Evolutionary conservation across 1,284 basidiomycete species (phyloP).

Genomic region (Inonotus obliquus): DNA sequence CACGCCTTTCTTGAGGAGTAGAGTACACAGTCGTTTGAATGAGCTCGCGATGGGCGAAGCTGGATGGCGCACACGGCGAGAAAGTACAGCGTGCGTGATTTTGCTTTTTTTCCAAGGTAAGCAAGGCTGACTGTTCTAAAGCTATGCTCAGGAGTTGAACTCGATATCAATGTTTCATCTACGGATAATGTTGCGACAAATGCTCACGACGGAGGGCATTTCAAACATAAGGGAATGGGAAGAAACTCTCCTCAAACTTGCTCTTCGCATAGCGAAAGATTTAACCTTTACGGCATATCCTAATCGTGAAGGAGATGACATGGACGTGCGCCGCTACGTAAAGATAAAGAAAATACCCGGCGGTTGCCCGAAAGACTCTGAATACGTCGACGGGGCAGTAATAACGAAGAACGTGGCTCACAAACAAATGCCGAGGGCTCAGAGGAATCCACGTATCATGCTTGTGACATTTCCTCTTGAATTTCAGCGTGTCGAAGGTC

Average conservation of each 20-base stretch:
- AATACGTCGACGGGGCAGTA: conserved; percentile 96
- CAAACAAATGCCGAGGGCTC: conserved; percentile 75
- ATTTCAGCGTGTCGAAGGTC: conserved; percentile 90
- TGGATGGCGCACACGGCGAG: conserved; percentile 74
- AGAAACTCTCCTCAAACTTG: conserved; percentile 73
- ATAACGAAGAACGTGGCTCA: conserved; percentile 98
- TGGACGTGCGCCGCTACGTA: conserved; percentile 93
- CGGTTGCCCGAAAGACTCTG: conserved; percentile 86
- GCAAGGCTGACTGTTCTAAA: conserved; percentile 26
- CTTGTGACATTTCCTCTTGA: conserved; percentile 94
- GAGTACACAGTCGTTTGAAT: conserved; percentile 73
- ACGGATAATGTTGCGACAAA: conserved; percentile 83
- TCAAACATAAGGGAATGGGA: conserved; percentile 84
- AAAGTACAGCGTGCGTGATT: conserved; percentile 71
- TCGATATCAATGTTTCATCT: conserved; percentile 83
- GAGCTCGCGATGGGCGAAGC: conserved; percentile 50
- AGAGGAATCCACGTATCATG: conserved; percentile 88
- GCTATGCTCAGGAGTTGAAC: conserved; percentile 79
- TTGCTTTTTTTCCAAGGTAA: neutral
- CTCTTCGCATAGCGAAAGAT: conserved; percentile 72
- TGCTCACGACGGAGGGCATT: conserved; percentile 74
- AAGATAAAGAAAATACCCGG: conserved; percentile 99
- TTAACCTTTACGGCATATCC: conserved; percentile 72
- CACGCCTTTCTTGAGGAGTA: conserved; percentile 76
- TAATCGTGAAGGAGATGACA: conserved; percentile 80